phyloP scores from a whole-genome alignment of 371 early-diverging fungal species.

The Amoeboradix gromovi region DNA sequence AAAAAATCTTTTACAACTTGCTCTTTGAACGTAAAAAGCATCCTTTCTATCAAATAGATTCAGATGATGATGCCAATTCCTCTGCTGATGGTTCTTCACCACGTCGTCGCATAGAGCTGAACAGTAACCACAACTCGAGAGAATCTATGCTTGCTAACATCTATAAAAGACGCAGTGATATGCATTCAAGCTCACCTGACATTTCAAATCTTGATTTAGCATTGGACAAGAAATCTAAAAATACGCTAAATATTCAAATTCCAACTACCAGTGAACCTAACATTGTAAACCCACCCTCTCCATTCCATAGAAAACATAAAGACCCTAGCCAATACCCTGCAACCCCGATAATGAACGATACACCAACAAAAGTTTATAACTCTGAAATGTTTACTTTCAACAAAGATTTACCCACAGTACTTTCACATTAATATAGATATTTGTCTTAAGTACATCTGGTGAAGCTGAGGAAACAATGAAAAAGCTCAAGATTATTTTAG shows the following conservation, averaged over 20 bases:
- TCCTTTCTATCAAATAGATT: background rate
- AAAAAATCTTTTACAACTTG: slow-evolving; percentile 1
- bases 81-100: background rate
- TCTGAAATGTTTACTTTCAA: slow-evolving; percentile 1
- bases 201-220: background rate
- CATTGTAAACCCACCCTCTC: background rate
- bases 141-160: background rate
- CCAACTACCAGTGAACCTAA: background rate
- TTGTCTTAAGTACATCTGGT: background rate
- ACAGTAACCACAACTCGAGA: background rate
- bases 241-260: background rate
- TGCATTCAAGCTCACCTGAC: background rate
- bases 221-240: background rate
- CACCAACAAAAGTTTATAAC: background rate
- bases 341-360: background rate
- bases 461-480: background rate
- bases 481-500: background rate
- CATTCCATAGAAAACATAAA: background rate
- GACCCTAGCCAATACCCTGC: background rate
- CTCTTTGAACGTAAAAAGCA: background rate
- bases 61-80: background rate
- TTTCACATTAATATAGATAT: background rate
- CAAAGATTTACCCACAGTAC: background rate
- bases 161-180: background rate
- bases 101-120: background rate